Conservation (phyloP, 148 eudicot species). For the Vaccinium vitisidaea region DNA sequence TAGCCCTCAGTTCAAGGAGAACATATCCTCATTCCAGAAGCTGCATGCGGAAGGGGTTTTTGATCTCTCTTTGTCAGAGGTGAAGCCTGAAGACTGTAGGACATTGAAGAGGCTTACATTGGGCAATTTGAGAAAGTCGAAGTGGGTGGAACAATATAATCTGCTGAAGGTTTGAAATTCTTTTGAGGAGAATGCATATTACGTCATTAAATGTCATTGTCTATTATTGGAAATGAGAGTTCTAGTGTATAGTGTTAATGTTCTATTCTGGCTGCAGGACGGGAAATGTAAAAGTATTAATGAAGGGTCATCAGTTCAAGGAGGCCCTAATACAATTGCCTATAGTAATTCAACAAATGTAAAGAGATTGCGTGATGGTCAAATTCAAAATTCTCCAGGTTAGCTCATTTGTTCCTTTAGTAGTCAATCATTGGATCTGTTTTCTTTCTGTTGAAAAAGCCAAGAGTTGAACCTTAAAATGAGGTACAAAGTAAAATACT, state of each 20-base stretch:
- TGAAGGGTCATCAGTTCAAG: constrained; percentile 33
- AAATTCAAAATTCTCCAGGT: constrained; percentile 53
- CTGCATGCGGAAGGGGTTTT: constrained; percentile 79
- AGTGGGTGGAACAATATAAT: constrained; percentile 79
- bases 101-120: constrained; percentile 62
- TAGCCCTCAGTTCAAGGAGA: constrained; percentile 66
- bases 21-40: constrained; percentile 66
- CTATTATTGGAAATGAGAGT: background rate
- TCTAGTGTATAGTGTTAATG: background rate
- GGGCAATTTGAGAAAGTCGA: constrained; percentile 50
- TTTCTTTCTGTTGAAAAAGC: constrained; percentile 1
- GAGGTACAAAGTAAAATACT: background rate
- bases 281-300: constrained; percentile 33
- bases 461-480: background rate
- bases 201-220: background rate
- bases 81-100: constrained; percentile 55
- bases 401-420: constrained; percentile 13
- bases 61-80: constrained; percentile 51
- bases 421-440: background rate
- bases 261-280: constrained; percentile 43
- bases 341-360: constrained; percentile 35
- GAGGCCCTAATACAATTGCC: constrained; percentile 36
- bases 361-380: constrained; percentile 46
- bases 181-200: background rate
- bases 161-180: constrained; percentile 57